These are phyloP conservation scores for Apiospora arundinis DNA, from an alignment of 2,329 filamentous ascomycete genomes.

Conservation along the genomic window DNA sequence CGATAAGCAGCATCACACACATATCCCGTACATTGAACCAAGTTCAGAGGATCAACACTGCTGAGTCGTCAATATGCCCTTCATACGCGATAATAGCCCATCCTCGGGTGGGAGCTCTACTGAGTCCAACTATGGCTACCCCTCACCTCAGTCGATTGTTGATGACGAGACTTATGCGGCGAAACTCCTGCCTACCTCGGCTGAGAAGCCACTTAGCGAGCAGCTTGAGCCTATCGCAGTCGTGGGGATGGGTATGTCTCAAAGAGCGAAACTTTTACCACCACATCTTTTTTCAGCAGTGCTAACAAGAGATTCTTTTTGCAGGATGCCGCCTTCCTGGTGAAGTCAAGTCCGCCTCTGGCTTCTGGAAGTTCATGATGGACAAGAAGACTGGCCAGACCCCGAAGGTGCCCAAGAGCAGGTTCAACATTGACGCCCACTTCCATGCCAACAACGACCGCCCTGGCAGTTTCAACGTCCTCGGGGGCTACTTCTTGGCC, in stretches of 20 bases:
- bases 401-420: constrained; percentile 28
- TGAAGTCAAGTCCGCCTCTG: constrained; percentile 27
- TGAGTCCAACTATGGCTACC: not conserved
- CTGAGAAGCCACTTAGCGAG: constrained; percentile 20
- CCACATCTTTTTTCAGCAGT: not conserved
- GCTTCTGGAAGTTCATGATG: constrained; percentile 30
- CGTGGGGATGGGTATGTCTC: constrained; percentile 29
- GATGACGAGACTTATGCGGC: not conserved
- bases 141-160: not conserved
- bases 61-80: constrained; percentile 2
- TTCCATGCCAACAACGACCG: constrained; percentile 29
- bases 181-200: constrained; percentile 2
- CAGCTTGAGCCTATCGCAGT: constrained; percentile 30
- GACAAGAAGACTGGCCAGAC: constrained; percentile 28
- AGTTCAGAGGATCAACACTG: not conserved
- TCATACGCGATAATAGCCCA: not conserved
- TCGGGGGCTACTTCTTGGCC: constrained; percentile 36
- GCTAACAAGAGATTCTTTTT: not conserved
- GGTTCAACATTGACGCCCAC: constrained; percentile 32
- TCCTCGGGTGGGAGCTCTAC: not conserved
- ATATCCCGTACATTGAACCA: not conserved
- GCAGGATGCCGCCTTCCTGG: constrained; percentile 33
- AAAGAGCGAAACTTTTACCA: not conserved
- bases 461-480: constrained; percentile 30
- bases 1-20: not conserved